Base-by-base conservation (phyloP, 116 monocot genomes). In the Zostera marina region DNA sequence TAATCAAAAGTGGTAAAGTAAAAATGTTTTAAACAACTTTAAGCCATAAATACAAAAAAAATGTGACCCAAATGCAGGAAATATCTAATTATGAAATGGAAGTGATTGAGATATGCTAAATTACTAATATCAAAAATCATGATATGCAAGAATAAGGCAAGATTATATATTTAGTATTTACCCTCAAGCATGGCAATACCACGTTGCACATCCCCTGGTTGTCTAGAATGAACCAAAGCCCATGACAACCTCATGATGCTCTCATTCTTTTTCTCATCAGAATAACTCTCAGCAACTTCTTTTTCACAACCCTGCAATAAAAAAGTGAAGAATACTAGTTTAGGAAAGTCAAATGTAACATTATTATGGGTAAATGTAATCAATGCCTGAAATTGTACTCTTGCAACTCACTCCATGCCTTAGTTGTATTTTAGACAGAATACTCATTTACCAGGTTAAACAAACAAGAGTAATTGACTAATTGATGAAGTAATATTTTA, bases 171-270 rank as follows among this genome's bases (percentile, higher is more conserved):
- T 5, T 43, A 6, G 11, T 47, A 1, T 47, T 47, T 52, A 87
- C 99, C 99, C 84, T 99, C 87, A 54, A 99, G 81, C 99, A 99
- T 99, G 61, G 58, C 91, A 52, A 99, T 91, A 11, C 91, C 99
- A 48, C 99, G 78, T 53, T 87, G 83, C 56, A 99, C 99, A 81
- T 99, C 99, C 62, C 86, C 99, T 39, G 82, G 61, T 20, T 84
- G 77, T 62, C 78, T 80, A 20, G 99, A 99, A 64, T 99, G 99
- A 52, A 99, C 99, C 71, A 99, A 91, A 60, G 99, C 80, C 99
- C 99, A 99, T 11, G 99, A 99, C 47, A 99, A 77, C 81, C 99
- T 90, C 91, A 87, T 81, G 38, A 99, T 59, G 54, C 81, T 81
- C 15, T 87, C 91, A 63, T 69, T 84, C 62, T 73, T 79, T 22